Evolutionary conservation across 352 stramenopile species (phyloP).

Genomic region (Pythium periplocum): DNA sequence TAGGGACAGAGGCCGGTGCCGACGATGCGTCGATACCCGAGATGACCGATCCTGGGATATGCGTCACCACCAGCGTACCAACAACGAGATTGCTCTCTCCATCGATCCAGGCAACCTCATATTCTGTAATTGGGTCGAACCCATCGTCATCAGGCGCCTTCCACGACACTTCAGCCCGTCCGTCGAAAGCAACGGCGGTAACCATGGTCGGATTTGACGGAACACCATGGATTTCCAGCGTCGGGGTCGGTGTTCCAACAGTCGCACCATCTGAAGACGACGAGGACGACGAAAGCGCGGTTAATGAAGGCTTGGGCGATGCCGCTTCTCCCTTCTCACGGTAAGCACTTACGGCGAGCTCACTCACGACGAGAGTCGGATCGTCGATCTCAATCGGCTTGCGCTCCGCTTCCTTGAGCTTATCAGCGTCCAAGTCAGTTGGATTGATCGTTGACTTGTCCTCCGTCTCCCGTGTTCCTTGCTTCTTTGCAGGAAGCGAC

Average conservation of each 20-base stretch:
- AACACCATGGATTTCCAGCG: constrained; percentile 39
- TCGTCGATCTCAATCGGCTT: no score
- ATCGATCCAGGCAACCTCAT: constrained; percentile 62
- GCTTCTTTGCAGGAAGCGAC: not conserved
- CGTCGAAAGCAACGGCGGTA: constrained; percentile 42
- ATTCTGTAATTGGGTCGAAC: constrained; percentile 44
- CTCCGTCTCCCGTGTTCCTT: not conserved
- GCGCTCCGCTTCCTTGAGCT: no score
- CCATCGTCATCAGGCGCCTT: constrained; percentile 60
- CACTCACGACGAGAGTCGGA: no score
- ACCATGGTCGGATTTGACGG: constrained; percentile 62
- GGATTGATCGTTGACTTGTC: not conserved
- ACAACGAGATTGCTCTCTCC: constrained; percentile 34
- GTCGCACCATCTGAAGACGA: no score
- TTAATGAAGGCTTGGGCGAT: no score
- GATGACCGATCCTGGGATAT: constrained; percentile 15
- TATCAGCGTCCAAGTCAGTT: not conserved
- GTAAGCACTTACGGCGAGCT: no score
- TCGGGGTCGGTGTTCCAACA: not conserved
- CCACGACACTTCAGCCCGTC: constrained; percentile 56
- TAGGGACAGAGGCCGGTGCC: constrained; percentile 22
- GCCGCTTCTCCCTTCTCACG: no score
- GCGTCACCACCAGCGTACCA: constrained; percentile 34
- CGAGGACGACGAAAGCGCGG: no score
- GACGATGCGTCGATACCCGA: constrained; percentile 9